These are phyloP conservation scores for Xylaria sp. DNA, from an alignment of 2,329 filamentous ascomycete species.

Conservation along the genomic window DNA sequence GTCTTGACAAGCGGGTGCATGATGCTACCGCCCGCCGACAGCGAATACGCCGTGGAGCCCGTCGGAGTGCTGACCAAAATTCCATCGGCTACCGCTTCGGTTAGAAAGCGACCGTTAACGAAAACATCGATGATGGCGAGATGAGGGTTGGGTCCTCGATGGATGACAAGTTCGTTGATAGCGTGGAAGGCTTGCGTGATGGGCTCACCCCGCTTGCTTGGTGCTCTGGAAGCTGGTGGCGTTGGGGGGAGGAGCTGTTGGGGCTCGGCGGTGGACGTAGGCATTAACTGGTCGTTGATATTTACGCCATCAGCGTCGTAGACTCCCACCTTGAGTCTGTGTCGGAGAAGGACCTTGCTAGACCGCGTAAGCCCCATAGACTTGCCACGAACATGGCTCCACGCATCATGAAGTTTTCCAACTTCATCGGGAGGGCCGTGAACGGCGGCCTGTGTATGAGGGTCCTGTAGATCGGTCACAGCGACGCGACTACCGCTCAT, in stretches of 20 bases:
- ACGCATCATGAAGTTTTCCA: conserved; percentile 55
- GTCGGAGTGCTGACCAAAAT: conserved; percentile 95
- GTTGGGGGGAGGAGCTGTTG: conserved; percentile 51
- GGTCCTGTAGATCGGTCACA: conserved; percentile 56
- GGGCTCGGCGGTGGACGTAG: conserved; percentile 58
- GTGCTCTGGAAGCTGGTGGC: conserved; percentile 24
- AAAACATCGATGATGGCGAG: conserved; percentile 92
- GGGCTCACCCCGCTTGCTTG: conserved; percentile 30
- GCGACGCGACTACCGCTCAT: conserved; percentile 73
- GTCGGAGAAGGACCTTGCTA: conserved; percentile 85
- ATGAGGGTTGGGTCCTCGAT: conserved; percentile 89
- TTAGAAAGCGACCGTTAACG: conserved; percentile 88
- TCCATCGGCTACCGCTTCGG: conserved; percentile 93
- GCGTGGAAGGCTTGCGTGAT: conserved; percentile 67
- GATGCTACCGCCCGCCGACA: conserved; percentile 92
- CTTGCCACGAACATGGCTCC: conserved; percentile 81
- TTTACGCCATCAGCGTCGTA: conserved; percentile 74
- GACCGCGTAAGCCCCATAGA: conserved; percentile 79
- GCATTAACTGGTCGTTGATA: conserved; percentile 64
- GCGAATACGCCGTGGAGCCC: conserved; percentile 92
- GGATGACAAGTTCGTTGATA: conserved; percentile 95
- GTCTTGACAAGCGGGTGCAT: conserved; percentile 92
- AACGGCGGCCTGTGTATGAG: conserved; percentile 54
- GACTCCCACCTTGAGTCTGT: conserved; percentile 86
- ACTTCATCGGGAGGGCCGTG: conserved; percentile 44